These are phyloP conservation scores for Phylloporus arenicola DNA, from an alignment of 768 basidiomycete species.

Conservation along the genomic window DNA sequence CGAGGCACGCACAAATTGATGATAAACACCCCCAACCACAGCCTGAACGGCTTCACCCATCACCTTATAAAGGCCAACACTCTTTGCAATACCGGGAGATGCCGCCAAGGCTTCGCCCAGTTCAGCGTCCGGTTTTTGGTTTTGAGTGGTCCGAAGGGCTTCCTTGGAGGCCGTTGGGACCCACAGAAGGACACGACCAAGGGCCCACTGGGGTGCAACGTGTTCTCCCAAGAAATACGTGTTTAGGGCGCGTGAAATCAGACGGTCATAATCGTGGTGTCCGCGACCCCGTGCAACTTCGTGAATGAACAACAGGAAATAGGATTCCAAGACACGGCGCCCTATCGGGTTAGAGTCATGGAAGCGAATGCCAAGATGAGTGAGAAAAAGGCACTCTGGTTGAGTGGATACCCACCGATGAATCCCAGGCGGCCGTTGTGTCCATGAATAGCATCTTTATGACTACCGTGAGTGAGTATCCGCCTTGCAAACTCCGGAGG, in stretches of 20 bases:
- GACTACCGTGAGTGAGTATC: constrained; percentile 74
- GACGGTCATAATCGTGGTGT: constrained; percentile 52
- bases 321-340: constrained; percentile 71
- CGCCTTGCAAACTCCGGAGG: constrained; percentile 65
- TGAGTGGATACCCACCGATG: constrained; percentile 43
- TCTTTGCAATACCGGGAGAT: constrained; percentile 36
- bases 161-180: constrained; percentile 48
- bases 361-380: constrained; percentile 1
- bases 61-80: constrained; percentile 71
- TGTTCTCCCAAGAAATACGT: constrained; percentile 69
- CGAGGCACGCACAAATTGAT: constrained; percentile 65
- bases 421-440: constrained; percentile 72
- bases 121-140: constrained; percentile 21
- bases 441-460: constrained; percentile 55
- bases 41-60: constrained; percentile 75
- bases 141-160: constrained; percentile 22
- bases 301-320: constrained; percentile 66
- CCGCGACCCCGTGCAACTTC: constrained; percentile 44
- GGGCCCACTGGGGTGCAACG: constrained; percentile 69
- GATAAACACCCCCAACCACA: constrained; percentile 68
- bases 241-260: constrained; percentile 55
- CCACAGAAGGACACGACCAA: constrained; percentile 74
- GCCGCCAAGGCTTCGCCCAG: constrained; percentile 25
- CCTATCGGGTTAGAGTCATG: constrained; percentile 38
- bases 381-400: not conserved